These are phyloP conservation scores for Chrysoporthe puriensis DNA, from an alignment of 2,329 filamentous ascomycete species.

Conservation along the genomic window DNA sequence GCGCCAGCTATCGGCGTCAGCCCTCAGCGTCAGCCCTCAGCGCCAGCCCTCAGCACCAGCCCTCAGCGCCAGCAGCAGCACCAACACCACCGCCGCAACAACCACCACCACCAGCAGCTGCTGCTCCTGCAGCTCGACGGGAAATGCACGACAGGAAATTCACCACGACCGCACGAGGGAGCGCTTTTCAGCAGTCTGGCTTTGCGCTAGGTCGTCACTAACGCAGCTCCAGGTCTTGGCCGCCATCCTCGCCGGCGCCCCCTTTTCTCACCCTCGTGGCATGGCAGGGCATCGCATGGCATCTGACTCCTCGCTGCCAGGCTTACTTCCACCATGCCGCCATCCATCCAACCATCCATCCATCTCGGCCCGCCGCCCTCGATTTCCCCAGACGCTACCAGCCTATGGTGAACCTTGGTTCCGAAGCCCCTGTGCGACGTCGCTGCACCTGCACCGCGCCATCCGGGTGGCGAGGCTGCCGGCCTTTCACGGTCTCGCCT, in stretches of 20 bases:
- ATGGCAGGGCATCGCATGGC: not conserved
- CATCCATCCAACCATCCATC: not conserved
- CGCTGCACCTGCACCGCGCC: not conserved
- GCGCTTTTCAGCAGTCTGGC: not conserved
- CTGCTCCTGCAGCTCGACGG: not conserved
- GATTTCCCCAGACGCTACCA: not conserved
- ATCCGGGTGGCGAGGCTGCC: not conserved
- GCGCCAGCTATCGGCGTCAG: not conserved
- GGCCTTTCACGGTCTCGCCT: not conserved
- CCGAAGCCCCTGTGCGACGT: not conserved
- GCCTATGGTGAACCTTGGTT: not conserved
- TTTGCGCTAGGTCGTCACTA: not conserved
- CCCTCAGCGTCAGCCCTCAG: not conserved
- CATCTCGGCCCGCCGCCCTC: conserved; percentile 1
- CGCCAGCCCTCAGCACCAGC: not conserved
- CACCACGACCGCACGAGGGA: not conserved
- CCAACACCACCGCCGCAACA: not conserved
- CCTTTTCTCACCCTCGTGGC: not conserved
- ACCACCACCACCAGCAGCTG: too few relatives aligned
- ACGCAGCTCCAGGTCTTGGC: not conserved
- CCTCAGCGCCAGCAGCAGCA: not conserved
- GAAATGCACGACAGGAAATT: not conserved
- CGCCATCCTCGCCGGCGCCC: not conserved
- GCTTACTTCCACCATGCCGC: not conserved
- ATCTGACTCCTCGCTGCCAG: not conserved